Evolutionary conservation across 768 basidiomycete genomes (phyloP), one percentile per base, ranked within the genome.

Genomic region (Mycena floridula): DNA sequence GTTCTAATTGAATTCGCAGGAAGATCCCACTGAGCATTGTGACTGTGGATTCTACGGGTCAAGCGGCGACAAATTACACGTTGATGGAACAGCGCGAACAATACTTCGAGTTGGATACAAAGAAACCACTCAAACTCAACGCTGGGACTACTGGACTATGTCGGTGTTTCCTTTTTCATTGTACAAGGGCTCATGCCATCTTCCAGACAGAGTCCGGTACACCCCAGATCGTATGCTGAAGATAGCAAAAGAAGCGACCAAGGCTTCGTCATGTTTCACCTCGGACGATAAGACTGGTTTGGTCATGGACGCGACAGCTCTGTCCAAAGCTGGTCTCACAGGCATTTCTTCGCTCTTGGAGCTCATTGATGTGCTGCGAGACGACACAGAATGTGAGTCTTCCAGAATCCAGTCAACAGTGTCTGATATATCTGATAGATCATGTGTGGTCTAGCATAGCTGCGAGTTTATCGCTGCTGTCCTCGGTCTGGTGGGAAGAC

Each of bases 211-310:
- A 24, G 91, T 94, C 18, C 65, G 86, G 25, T 99, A 99, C 67
- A 74, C 84, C 8, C 77, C 87, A 21, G 85, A 89, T 51, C 76
- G 89, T 39, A 72, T 96, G 12, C 71, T 71, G 21, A 80, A 79
- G 57, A 87, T 97, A 48, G 92, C 88, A 4, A 63, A 69, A 16
- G 89, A 93, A 57, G 91, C 89, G 1, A 76, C 81, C n/a, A 81
- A 77, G 55, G 55, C 66, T 11, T 64, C 78, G 45, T 76, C 78
- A 3, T 62, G 75, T 7, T 91, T 95, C 67, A 74, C 83, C 1
- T 66, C 91, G 48, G 82, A 89, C 45, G 95, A 99, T 59, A 79
- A 90, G 20, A 83, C 97, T 54, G 94, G 94, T 15, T 71, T 99
- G 22, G 79, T 95, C 18, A 77, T 85, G 40, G 96, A 98, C 55